phyloP scores from a whole-genome alignment of 805 yeast species.

The Millerozyma miso region DNA sequence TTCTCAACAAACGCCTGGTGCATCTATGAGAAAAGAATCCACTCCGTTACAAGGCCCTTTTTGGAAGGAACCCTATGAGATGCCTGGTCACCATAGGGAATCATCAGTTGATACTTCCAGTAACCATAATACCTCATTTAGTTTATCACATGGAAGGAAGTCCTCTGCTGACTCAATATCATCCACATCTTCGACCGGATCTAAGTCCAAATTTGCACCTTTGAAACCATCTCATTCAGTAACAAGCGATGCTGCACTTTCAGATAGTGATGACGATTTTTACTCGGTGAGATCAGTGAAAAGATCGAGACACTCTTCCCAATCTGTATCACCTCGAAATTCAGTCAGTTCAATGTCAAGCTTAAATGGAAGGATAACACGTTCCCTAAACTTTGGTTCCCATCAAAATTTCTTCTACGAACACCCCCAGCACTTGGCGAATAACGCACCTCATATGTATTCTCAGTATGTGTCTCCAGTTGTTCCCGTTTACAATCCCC shows the following conservation, averaged over 20 bases:
- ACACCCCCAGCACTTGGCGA: neutral
- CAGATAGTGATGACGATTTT: conserved; percentile 34
- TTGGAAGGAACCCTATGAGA: conserved; percentile 62
- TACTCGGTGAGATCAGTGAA: conserved; percentile 23
- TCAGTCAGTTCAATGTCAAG: conserved; percentile 29
- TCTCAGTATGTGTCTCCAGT: conserved; percentile 4
- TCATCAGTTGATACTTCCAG: conserved; percentile 1
- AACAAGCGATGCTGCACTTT: conserved; percentile 18
- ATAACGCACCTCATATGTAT: neutral
- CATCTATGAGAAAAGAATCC: conserved; percentile 7
- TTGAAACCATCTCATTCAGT: conserved; percentile 21
- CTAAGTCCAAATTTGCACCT: conserved; percentile 25
- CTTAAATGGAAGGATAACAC: conserved; percentile 26
- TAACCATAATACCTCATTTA: conserved; percentile 1
- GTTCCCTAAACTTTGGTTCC: conserved; percentile 9
- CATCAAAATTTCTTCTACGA: neutral
- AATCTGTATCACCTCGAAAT: conserved; percentile 28
- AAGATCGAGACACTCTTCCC: conserved; percentile 13
- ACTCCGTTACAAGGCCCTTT: conserved; percentile 44
- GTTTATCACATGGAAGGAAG: conserved; percentile 24
- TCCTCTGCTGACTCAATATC: conserved; percentile 48
- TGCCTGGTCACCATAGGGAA: conserved; percentile 29
- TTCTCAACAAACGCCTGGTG: conserved; percentile 3
- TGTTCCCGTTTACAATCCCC: conserved; percentile 4
- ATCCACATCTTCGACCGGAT: conserved; percentile 41